Evolutionary conservation across 1,284 basidiomycete genomes (phyloP), one percentile per base, ranked within the genome.

Genomic region (Trichosporon inkin): DNA sequence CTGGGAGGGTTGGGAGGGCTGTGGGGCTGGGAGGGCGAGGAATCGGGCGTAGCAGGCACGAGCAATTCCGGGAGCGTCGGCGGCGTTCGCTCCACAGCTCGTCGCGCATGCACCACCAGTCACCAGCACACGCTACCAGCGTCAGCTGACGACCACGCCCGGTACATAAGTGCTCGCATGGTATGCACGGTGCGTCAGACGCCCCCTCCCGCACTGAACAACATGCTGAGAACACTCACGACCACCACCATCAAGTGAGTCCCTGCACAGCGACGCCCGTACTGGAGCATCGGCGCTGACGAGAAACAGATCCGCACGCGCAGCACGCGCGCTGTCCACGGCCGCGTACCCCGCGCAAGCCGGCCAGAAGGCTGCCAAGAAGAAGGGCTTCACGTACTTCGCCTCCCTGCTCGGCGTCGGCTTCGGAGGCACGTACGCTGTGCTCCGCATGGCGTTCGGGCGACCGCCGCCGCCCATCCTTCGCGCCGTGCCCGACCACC

Each of bases 401-500:
- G 44, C 44, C 16, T 32, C 24, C 8, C 44, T 49, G 16, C 44
- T 49, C n/a, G 44, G 44, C 2, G 22, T 49, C 16, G 44, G 44
- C 24, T 49, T 49, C 24, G 44, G 44, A 28, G 44, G 44, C 22
- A 28, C 44, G 3, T 49, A 49, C 44, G 44, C 44, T 22, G 44
- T 24, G 14, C 44, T 49, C 44, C 44, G 44, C 28, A 49, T 49
- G 44, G 44, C 44, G 4, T 49, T 49, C n/a, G 44, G 44, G 28
- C 44, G 44, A 10, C 44, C 44, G 24, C 44, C 44, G 24, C 44
- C 44, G 4, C 44, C 44, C 24, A 17, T 49, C 14, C 16, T 49
- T 14, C 44, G 44, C 22, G 44, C 44, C 16, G 44, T 49, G 24
- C 44, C 44, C 2, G 44, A 49, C 14, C 44, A 49, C n/a, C 44